Evolutionary conservation across 1,139 yeast species (phyloP).

Genomic region (Kurtzmaniella quercitrusa): DNA sequence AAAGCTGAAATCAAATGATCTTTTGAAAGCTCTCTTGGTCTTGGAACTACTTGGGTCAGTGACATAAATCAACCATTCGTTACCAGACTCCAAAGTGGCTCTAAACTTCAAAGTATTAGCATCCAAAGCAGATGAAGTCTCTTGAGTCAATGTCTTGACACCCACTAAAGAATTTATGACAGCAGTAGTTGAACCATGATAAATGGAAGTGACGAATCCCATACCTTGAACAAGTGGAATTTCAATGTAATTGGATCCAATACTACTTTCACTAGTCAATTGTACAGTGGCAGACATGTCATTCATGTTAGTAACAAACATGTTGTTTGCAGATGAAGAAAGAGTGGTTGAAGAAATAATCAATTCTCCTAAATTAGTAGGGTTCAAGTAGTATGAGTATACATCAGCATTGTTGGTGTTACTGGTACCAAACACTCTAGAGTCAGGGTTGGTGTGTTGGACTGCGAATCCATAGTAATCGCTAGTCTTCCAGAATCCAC

Average conservation of each 20-base stretch:
- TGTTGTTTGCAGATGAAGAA: slow-evolving; percentile 22
- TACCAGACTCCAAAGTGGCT: slow-evolving; percentile 47
- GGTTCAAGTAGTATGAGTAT: slow-evolving; percentile 48
- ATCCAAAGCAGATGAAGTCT: slow-evolving; percentile 36
- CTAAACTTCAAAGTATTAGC: slow-evolving; percentile 49
- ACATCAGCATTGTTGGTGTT: slow-evolving; percentile 22
- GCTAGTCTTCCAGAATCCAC: slow-evolving; percentile 54
- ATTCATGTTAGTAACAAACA: slow-evolving; percentile 48
- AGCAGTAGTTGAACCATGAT: slow-evolving; percentile 55
- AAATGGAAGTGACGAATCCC: slow-evolving; percentile 72
- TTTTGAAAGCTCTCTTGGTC: slow-evolving; percentile 36
- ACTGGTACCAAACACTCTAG: slow-evolving; percentile 65
- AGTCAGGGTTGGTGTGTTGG: slow-evolving; percentile 55
- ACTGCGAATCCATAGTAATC: slow-evolving; percentile 60
- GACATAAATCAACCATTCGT: slow-evolving; percentile 56
- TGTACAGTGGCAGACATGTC: slow-evolving; percentile 54
- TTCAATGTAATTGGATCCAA: slow-evolving; percentile 28
- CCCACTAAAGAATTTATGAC: slow-evolving; percentile 52
- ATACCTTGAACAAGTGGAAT: slow-evolving; percentile 61
- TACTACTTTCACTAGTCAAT: slow-evolving; percentile 28
- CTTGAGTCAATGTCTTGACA: slow-evolving; percentile 42
- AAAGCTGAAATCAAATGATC: slow-evolving; percentile 27
- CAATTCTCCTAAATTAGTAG: slow-evolving; percentile 48
- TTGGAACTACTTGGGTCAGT: slow-evolving; percentile 33
- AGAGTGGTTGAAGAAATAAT: slow-evolving; percentile 55